Base-by-base conservation (phyloP, 768 basidiomycete species). In the Pseudohyphozyma bogoriensis region DNA sequence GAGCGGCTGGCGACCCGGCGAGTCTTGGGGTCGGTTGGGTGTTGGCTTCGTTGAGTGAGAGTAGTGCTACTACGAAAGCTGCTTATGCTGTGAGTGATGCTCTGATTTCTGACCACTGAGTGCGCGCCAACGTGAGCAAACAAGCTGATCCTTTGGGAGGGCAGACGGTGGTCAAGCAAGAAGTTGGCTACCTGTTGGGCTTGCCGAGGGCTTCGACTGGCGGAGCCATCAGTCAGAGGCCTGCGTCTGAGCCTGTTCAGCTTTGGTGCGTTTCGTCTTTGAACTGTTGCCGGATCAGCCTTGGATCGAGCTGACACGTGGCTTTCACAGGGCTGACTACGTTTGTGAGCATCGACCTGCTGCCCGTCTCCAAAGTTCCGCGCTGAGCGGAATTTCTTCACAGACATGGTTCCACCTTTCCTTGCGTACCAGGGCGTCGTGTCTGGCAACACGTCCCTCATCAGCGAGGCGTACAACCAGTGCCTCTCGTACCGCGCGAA, bases 211-310 rank as follows among this genome's bases (percentile, higher is more conserved):
- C 76, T 65, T 84, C 86, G 1, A 59, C 64, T 3, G 85, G 87
- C 63, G 89, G 89, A 1, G 89, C 90, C 0, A 82, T 92, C 29
- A 88, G 86, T 12, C 89, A 92, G 71, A 79, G 87, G 0, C 62
- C 60, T 8, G 4, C 58, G 0, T 32, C 46, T 5, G 62, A 59
- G 45, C 16, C 56, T 1, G 67, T 55, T 74, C 77, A 40, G 76
- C 79, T 18, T 73, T 85, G 73, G 76, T 87, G 6, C 85, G 89
- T 70, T 77, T 87, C 3, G 42, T 9, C 15, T 89, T 86, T 85
- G 81, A 81, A 55, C n/a, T n/a, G n/a, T n/a, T n/a, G n/a, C n/a
- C n/a, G 39, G 29, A 4, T 52, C 45, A 32, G 42, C 33, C 52
- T 15, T 18, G n/a, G 16, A n/a, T 54, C 9, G 33, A 3, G 53